Evolutionary conservation across 2,329 filamentous ascomycete species (phyloP).

Genomic region (Aspergillus sp.): DNA sequence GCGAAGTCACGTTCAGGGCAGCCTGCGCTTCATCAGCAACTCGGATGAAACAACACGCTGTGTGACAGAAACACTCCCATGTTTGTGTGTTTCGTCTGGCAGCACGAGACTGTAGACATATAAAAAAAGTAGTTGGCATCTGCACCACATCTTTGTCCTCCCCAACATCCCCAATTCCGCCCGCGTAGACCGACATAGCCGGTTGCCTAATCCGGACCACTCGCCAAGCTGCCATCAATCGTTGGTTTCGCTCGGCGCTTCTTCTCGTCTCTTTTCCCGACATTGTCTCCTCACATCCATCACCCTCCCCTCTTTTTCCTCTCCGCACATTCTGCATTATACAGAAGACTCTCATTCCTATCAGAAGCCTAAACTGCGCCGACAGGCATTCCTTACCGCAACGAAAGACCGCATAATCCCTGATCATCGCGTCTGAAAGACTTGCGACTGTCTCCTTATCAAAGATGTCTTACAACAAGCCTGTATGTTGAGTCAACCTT

Average conservation of each 20-base stretch:
- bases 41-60: not conserved
- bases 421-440: not conserved
- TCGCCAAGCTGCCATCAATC: constrained; percentile 3
- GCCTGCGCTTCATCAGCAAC: no score
- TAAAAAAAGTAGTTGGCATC: not conserved
- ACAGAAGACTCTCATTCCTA: not conserved
- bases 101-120: not conserved
- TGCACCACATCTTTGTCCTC: not conserved
- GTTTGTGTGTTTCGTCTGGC: not conserved
- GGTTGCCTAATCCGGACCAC: constrained; percentile 9
- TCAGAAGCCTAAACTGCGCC: not conserved
- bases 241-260: not conserved
- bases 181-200: not conserved
- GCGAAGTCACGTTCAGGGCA: not conserved
- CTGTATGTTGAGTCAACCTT: constrained; percentile 24
- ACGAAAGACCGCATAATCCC: not conserved
- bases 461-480: constrained; percentile 38
- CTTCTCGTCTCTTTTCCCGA: not conserved
- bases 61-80: not conserved
- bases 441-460: not conserved
- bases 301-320: not conserved
- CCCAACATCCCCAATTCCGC: not conserved
- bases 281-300: not conserved
- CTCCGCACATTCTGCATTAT: not conserved
- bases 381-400: not conserved